phyloP scores from a whole-genome alignment of 768 basidiomycete genomes.

The Auriscalpium orientale region DNA sequence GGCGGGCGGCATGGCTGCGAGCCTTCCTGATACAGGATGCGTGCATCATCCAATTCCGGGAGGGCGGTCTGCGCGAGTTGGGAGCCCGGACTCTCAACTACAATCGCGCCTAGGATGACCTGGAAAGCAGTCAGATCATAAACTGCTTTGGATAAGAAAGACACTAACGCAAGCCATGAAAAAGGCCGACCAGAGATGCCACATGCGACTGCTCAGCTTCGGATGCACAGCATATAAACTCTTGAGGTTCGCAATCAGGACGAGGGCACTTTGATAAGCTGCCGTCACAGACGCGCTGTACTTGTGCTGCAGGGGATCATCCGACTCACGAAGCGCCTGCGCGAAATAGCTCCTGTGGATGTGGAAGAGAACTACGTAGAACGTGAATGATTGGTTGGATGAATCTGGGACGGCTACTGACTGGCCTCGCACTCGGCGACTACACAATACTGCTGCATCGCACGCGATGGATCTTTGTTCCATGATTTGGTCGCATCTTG shows the following conservation, averaged over 20 bases:
- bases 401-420: conserved; percentile 19
- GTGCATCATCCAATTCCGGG: conserved; percentile 28
- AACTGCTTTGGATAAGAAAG: not conserved
- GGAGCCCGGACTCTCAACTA: conserved; percentile 39
- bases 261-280: conserved; percentile 35
- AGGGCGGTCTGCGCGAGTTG: conserved; percentile 33
- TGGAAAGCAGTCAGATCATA: conserved; percentile 10
- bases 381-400: conserved; percentile 3
- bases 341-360: conserved; percentile 42
- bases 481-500: conserved; percentile 29
- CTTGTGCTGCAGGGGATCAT: conserved; percentile 34
- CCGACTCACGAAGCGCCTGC: conserved; percentile 34
- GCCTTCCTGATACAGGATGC: conserved; percentile 37
- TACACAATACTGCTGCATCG: conserved; percentile 40
- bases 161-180: conserved; percentile 42
- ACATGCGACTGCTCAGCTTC: conserved; percentile 25
- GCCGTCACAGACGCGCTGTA: conserved; percentile 40
- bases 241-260: conserved; percentile 33
- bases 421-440: conserved; percentile 37
- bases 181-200: conserved; percentile 46
- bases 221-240: conserved; percentile 32
- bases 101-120: conserved; percentile 40
- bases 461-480: conserved; percentile 30
- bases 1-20: conserved; percentile 30
- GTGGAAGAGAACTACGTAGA: conserved; percentile 17